These are phyloP conservation scores for Tylopilus felleus DNA, from an alignment of 768 basidiomycete genomes.

Conservation along the genomic window DNA sequence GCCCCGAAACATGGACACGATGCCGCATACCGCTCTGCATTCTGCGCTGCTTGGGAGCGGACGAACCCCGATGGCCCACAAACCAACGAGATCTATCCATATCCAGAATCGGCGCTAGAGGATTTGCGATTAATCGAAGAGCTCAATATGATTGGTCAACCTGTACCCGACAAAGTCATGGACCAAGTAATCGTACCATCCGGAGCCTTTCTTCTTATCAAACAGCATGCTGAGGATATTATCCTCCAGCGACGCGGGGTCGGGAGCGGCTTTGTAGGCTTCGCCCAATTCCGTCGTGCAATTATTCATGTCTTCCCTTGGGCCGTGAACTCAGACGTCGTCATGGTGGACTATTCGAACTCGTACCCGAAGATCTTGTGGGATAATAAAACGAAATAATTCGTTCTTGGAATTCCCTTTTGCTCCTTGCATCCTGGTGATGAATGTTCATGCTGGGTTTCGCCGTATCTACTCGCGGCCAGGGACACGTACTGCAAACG, in stretches of 20 bases:
- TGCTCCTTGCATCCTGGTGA: conserved; percentile 7
- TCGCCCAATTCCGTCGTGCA: conserved; percentile 9
- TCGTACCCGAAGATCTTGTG: conserved; percentile 11
- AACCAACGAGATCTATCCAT: conserved; percentile 4
- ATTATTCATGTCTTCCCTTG: conserved; percentile 7
- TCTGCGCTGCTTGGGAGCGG: conserved; percentile 6
- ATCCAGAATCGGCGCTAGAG: background rate
- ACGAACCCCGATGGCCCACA: background rate
- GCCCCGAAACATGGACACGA: background rate
- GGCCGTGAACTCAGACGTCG: conserved; percentile 13
- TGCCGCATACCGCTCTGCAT: conserved; percentile 6
- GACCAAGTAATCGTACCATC: conserved; percentile 11
- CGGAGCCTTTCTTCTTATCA: conserved; percentile 10
- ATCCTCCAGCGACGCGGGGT: conserved; percentile 11
- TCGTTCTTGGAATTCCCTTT: conserved; percentile 9
- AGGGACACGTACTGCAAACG: conserved; percentile 6
- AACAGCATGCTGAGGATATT: conserved; percentile 9
- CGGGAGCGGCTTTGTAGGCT: conserved; percentile 9
- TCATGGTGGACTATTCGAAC: conserved; percentile 16
- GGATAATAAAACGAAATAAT: conserved; percentile 12
- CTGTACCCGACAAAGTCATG: conserved; percentile 10
- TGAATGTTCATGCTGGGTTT: conserved; percentile 13
- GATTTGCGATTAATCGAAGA: conserved; percentile 15
- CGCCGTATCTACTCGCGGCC: conserved; percentile 6
- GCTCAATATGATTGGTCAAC: conserved; percentile 11